phyloP scores from a whole-genome alignment of 2,329 filamentous ascomycete genomes.

The Aspergillus arachidicola region DNA sequence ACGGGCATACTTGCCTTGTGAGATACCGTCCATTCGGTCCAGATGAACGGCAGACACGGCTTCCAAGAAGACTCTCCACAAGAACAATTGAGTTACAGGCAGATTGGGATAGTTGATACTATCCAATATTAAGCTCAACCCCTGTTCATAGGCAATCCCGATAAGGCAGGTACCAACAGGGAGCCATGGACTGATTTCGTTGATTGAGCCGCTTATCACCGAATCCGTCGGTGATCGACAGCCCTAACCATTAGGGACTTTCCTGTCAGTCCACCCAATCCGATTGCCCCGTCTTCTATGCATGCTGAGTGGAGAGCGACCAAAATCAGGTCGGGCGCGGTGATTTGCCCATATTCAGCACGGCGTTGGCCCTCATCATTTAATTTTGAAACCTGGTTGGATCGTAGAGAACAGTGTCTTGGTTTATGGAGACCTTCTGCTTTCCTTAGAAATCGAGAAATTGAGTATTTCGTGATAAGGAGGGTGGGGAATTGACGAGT shows the following conservation, averaged over 20 bases:
- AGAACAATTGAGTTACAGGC: background rate
- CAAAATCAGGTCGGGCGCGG: background rate
- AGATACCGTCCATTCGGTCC: background rate
- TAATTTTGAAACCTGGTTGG: background rate
- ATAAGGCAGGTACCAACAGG: background rate
- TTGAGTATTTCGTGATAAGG: background rate
- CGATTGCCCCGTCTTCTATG: background rate
- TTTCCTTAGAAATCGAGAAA: background rate
- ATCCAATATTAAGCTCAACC: background rate
- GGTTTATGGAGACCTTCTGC: background rate
- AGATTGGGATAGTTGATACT: background rate
- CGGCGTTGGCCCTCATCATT: background rate
- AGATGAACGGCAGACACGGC: background rate
- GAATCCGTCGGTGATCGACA: background rate
- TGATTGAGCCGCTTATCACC: conserved; percentile 2
- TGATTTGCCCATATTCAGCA: background rate
- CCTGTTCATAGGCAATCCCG: background rate
- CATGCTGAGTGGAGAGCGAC: background rate
- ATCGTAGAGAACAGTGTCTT: background rate
- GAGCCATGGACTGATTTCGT: background rate
- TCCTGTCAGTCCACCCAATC: background rate
- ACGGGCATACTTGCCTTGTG: background rate
- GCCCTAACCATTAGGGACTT: background rate
- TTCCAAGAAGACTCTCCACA: background rate
- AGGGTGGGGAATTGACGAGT: background rate